Conservation (phyloP, 495 filamentous ascomycete genomes). For the Neurospora sublineolata region DNA sequence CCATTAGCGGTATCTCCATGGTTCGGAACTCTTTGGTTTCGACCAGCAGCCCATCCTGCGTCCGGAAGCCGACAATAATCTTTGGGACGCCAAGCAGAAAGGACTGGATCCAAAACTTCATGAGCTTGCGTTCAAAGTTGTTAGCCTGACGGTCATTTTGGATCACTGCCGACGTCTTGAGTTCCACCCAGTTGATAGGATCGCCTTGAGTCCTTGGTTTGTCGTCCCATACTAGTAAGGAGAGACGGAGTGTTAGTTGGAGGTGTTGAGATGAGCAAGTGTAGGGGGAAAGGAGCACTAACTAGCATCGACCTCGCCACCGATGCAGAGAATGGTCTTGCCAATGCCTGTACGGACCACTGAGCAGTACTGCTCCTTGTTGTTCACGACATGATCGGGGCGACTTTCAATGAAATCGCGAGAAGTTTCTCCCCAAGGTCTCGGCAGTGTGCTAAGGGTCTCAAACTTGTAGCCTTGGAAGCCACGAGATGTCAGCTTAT, state of each 20-base stretch:
- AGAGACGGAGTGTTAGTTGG: background rate
- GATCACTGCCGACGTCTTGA: slow-evolving; percentile 79
- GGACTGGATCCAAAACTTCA: slow-evolving; percentile 94
- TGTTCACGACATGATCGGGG: slow-evolving; percentile 59
- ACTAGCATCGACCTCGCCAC: slow-evolving; percentile 93
- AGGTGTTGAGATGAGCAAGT: background rate
- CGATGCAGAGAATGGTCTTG: slow-evolving; percentile 56
- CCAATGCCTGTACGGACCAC: slow-evolving; percentile 81
- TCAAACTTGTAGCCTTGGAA: slow-evolving; percentile 89
- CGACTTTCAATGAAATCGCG: slow-evolving; percentile 70
- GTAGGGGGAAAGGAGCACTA: slow-evolving; percentile 17
- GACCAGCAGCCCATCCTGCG: slow-evolving; percentile 56
- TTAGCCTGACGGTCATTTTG: slow-evolving; percentile 49
- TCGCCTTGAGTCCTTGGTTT: slow-evolving; percentile 54
- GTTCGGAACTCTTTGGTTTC: slow-evolving; percentile 70
- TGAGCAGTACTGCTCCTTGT: slow-evolving; percentile 88
- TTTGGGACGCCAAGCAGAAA: slow-evolving; percentile 87
- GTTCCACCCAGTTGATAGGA: slow-evolving; percentile 82
- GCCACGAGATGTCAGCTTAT: slow-evolving; percentile 5
- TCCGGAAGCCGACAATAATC: slow-evolving; percentile 83
- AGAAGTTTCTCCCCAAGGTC: slow-evolving; percentile 56
- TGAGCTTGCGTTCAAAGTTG: slow-evolving; percentile 76
- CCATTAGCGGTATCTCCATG: slow-evolving; percentile 57
- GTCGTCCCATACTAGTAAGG: slow-evolving; percentile 60
- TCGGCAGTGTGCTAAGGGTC: slow-evolving; percentile 60